Conservation (phyloP, 805 yeast genomes). For the Novakomyces olei region DNA sequence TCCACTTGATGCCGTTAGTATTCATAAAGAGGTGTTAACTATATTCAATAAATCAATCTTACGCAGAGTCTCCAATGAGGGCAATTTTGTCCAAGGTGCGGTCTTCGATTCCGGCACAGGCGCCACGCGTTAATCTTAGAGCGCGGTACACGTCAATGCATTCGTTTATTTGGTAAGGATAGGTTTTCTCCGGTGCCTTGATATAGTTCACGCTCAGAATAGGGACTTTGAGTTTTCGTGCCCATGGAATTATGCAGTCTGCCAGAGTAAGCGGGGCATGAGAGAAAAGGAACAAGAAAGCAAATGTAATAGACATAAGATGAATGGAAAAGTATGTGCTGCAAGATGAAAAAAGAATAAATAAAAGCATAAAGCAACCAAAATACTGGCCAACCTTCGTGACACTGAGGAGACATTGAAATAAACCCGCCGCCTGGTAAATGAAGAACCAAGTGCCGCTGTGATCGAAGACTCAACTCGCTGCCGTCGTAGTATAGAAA, state of each 20-base stretch:
- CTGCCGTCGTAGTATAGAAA: conserved; percentile 14
- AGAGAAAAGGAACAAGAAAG: too few relatives aligned
- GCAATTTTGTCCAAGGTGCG: conserved; percentile 8
- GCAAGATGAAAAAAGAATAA: too few relatives aligned
- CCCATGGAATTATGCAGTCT: conserved; percentile 12
- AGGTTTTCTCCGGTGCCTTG: conserved; percentile 14
- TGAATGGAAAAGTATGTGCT: too few relatives aligned
- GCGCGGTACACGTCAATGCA: conserved; percentile 13
- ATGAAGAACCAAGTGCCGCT: conserved; percentile 9
- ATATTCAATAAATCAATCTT: too few relatives aligned
- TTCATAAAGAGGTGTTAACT: neutral
- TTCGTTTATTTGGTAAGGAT: conserved; percentile 13
- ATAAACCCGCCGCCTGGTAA: conserved; percentile 16
- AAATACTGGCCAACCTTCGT: too few relatives aligned
- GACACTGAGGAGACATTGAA: conserved; percentile 12
- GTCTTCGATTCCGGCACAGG: conserved; percentile 13
- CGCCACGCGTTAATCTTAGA: conserved; percentile 11
- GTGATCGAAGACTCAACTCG: conserved; percentile 7
- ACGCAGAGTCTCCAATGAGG: conserved; percentile 13
- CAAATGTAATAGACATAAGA: too few relatives aligned
- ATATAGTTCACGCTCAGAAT: conserved; percentile 11
- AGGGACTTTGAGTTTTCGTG: conserved; percentile 9
- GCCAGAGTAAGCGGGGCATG: too few relatives aligned
- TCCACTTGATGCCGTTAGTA: too few relatives aligned
- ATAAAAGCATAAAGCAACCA: too few relatives aligned